Conservation (phyloP, 495 filamentous ascomycete species). For the Pyrenula aspistea region DNA sequence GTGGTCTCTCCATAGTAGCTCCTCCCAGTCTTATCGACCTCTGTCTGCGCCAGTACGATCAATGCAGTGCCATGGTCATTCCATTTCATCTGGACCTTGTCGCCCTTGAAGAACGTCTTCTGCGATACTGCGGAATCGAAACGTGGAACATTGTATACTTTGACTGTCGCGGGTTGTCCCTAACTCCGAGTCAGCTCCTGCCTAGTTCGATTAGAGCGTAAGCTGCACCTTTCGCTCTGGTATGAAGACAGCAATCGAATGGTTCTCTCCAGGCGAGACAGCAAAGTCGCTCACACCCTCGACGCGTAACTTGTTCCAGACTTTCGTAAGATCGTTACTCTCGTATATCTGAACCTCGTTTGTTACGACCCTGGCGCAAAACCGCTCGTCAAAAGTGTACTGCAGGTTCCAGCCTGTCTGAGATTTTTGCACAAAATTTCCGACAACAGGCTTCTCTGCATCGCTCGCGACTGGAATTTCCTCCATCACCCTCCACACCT, state of each 20-base stretch:
- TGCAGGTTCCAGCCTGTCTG: constrained; percentile 96
- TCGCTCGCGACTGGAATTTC: constrained; percentile 32
- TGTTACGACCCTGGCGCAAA: constrained; percentile 85
- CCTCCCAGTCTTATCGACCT: constrained; percentile 95
- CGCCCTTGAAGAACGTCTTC: constrained; percentile 98
- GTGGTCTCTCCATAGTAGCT: constrained; percentile 99
- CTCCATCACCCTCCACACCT: constrained; percentile 78
- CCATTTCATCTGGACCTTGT: constrained; percentile 98
- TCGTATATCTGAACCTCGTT: constrained; percentile 97
- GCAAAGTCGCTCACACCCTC: constrained; percentile 90
- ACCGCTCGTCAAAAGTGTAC: constrained; percentile 84
- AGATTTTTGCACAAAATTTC: constrained; percentile 85
- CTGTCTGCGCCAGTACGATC: constrained; percentile 93
- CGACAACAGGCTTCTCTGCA: constrained; percentile 59
- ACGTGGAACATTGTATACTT: constrained; percentile 84
- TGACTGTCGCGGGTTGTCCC: constrained; percentile 86
- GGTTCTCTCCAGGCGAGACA: constrained; percentile 73
- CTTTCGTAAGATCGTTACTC: constrained; percentile 66
- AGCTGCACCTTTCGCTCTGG: constrained; percentile 77
- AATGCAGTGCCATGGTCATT: constrained; percentile 79
- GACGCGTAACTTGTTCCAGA: constrained; percentile 89
- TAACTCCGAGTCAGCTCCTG: constrained; percentile 17
- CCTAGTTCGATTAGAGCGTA: background rate
- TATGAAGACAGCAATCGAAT: constrained; percentile 84
- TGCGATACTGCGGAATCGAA: constrained; percentile 74